phyloP scores from a whole-genome alignment of 1,284 basidiomycete species.

The Gomphus bonarii region DNA sequence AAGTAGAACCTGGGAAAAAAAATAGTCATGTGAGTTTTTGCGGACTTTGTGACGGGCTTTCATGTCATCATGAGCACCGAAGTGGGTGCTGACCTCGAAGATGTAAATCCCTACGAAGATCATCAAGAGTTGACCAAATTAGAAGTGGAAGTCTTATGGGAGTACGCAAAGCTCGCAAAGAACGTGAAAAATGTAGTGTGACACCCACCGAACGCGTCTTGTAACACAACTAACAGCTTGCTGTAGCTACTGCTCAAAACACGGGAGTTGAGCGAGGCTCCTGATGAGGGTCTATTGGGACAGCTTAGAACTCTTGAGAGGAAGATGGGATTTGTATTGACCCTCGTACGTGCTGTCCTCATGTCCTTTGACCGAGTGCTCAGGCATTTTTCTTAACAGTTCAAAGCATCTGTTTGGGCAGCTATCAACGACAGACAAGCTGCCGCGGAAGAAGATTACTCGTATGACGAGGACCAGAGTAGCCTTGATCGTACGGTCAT shows the following conservation, averaged over 20 bases:
- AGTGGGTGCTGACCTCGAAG: slow-evolving; percentile 32
- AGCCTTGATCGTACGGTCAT: not conserved
- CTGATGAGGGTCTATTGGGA: slow-evolving; percentile 66
- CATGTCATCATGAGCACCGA: slow-evolving; percentile 13
- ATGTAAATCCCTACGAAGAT: slow-evolving; percentile 54
- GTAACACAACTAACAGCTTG: not conserved
- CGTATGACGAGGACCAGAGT: slow-evolving; percentile 1
- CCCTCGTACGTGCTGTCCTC: slow-evolving; percentile 42
- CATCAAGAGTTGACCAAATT: slow-evolving; percentile 51
- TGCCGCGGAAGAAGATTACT: slow-evolving; percentile 25
- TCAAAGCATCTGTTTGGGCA: slow-evolving; percentile 93
- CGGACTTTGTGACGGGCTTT: not conserved
- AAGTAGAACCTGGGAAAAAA: not conserved
- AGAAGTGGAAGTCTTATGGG: slow-evolving; percentile 68
- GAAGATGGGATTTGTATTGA: slow-evolving; percentile 91
- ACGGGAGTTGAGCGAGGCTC: slow-evolving; percentile 51
- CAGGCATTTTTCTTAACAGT: slow-evolving; percentile 34
- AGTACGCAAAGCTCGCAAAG: slow-evolving; percentile 66
- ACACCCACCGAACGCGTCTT: slow-evolving; percentile 27
- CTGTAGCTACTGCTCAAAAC: slow-evolving; percentile 14
- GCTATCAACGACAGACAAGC: slow-evolving; percentile 80
- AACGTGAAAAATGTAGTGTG: slow-evolving; percentile 58
- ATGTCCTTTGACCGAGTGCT: not conserved
- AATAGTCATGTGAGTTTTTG: not conserved
- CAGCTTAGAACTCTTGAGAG: slow-evolving; percentile 79